Percentiles rank a stretch among this genome's conserved stretches.
These are phyloP conservation scores for Triadica sebifera DNA, from an alignment of 345 rosid genomes.

Conservation along the genomic window DNA sequence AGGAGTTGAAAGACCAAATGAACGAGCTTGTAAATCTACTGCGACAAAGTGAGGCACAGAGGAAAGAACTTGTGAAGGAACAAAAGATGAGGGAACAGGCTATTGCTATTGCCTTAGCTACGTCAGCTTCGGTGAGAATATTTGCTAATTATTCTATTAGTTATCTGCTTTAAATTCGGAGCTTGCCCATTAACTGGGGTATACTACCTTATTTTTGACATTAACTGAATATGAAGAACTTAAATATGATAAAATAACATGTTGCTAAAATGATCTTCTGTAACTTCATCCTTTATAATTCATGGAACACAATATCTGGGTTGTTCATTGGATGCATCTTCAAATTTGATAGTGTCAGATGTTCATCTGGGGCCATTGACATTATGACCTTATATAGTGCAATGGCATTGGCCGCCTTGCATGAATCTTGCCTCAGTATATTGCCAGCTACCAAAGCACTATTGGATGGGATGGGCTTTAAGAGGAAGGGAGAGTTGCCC, in stretches of 20 bases:
- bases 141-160: conserved; percentile 7
- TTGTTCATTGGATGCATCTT: neutral
- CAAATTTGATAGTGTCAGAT: no score
- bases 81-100: conserved; percentile 27
- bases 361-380: neutral
- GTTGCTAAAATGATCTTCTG: neutral
- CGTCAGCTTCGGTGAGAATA: conserved; percentile 45
- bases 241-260: neutral
- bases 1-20: conserved; percentile 22
- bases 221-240: neutral
- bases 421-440: neutral
- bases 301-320: neutral
- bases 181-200: neutral
- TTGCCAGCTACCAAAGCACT: neutral
- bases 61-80: conserved; percentile 25
- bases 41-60: conserved; percentile 19
- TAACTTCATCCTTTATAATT: neutral
- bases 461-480: neutral
- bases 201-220: neutral
- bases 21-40: conserved; percentile 17
- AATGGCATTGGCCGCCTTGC: neutral
- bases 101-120: conserved; percentile 22
- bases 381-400: neutral
- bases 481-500: neutral
- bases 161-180: neutral